Conservation (phyloP, 495 filamentous ascomycete genomes). For the Bombardia bombarda region DNA sequence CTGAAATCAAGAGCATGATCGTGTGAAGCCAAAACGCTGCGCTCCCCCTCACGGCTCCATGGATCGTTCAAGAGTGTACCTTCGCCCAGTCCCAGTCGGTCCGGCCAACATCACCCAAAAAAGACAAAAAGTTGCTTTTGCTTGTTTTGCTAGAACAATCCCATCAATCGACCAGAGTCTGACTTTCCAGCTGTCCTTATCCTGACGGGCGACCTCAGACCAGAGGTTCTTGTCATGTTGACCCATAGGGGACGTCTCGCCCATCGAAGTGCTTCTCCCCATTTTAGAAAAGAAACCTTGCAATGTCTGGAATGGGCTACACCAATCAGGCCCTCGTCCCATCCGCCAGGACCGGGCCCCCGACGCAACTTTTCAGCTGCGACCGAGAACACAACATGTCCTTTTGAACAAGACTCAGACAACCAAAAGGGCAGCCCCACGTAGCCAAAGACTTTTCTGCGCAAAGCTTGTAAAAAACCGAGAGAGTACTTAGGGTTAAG, state of each 20-base stretch:
- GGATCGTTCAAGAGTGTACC: conserved; percentile 17
- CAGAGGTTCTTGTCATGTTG: conserved; percentile 55
- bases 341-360: conserved; percentile 13
- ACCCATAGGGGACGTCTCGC: conserved; percentile 50
- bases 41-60: conserved; percentile 25
- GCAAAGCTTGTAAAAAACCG: conserved; percentile 49
- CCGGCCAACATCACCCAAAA: conserved; percentile 31
- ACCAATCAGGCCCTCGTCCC: conserved; percentile 12
- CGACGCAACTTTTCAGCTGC: conserved; percentile 43
- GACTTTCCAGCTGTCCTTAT: conserved; percentile 48
- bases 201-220: conserved; percentile 56
- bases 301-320: too few relatives aligned
- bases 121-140: too few relatives aligned
- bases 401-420: conserved; percentile 11
- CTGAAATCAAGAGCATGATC: conserved; percentile 25
- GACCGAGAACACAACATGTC: neutral
- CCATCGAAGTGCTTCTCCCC: too few relatives aligned
- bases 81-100: conserved; percentile 5
- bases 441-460: conserved; percentile 35
- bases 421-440: conserved; percentile 34
- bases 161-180: conserved; percentile 49
- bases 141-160: conserved; percentile 39
- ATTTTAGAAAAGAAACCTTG: too few relatives aligned
- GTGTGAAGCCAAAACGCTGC: conserved; percentile 33
- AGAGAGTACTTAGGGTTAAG: conserved; percentile 67